Percentiles rank a stretch among this genome's conserved stretches.
These are phyloP conservation scores for Pyricularia sp. DNA, from an alignment of 2,329 filamentous ascomycete genomes.

Conservation along the genomic window DNA sequence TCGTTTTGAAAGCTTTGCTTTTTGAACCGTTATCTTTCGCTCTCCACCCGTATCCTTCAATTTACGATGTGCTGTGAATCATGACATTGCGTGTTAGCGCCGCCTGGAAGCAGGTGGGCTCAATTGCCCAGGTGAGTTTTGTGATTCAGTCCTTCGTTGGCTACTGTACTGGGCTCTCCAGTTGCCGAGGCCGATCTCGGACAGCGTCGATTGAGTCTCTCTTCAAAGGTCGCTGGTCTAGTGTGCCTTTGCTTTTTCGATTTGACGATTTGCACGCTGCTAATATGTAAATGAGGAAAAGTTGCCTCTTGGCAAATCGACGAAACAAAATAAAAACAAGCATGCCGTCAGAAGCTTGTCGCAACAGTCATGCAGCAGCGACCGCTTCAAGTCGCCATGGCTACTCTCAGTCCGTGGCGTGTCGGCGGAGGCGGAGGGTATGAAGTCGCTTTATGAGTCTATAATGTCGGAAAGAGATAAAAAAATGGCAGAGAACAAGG, in stretches of 20 bases:
- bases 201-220: background rate
- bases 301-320: background rate
- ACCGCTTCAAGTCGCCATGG: background rate
- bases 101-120: constrained; percentile 28
- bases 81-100: constrained; percentile 13
- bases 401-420: background rate
- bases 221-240: background rate
- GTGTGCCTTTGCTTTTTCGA: background rate
- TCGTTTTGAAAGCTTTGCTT: background rate
- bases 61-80: constrained; percentile 1
- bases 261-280: background rate
- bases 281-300: background rate
- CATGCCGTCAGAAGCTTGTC: background rate
- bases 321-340: background rate
- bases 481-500: background rate
- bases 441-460: background rate
- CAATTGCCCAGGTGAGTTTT: constrained; percentile 21
- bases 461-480: background rate
- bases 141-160: background rate
- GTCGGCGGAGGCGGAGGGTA: background rate
- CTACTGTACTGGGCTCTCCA: background rate
- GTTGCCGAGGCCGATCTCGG: constrained; percentile 4
- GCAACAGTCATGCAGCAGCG: background rate
- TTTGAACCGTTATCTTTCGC: background rate
- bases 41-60: background rate